Percentiles rank a stretch among this genome's conserved stretches.
These are phyloP conservation scores for Codiaeum variegatum DNA, from an alignment of 441 rosid genomes.

Conservation along the genomic window DNA sequence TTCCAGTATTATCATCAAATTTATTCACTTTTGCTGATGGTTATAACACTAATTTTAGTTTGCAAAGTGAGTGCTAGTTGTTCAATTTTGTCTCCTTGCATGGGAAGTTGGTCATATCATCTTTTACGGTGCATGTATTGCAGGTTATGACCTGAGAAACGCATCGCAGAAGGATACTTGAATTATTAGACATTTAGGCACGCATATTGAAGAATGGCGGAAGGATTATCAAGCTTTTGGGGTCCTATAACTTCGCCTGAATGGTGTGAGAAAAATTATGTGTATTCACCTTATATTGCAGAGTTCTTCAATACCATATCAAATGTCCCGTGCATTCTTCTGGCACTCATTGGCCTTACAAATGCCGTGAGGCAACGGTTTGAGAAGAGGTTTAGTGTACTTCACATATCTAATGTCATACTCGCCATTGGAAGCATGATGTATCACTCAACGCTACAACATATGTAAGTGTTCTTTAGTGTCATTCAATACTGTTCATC, in stretches of 20 bases:
- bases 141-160: conserved; percentile 29
- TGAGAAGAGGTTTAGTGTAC: conserved; percentile 90
- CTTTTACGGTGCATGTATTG: conserved; percentile 10
- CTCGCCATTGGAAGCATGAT: conserved; percentile 92
- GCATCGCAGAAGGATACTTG: conserved; percentile 22
- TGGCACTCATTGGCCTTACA: conserved; percentile 73
- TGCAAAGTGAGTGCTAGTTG: neutral
- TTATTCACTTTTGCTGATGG: neutral
- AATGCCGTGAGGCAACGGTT: conserved; percentile 81
- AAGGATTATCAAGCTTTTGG: conserved; percentile 82
- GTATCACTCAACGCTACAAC: conserved; percentile 79
- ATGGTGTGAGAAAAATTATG: conserved; percentile 81
- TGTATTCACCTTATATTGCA: conserved; percentile 74
- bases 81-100: neutral
- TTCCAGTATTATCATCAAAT: neutral
- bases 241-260: conserved; percentile 91
- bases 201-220: conserved; percentile 52
- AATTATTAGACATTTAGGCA: conserved; percentile 18
- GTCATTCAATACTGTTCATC: neutral
- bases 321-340: conserved; percentile 60
- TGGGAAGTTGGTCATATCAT: neutral
- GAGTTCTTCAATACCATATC: conserved; percentile 87
- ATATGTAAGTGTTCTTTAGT: conserved; percentile 45
- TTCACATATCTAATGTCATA: conserved; percentile 83
- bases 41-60: neutral